Base-by-base conservation (phyloP, 2,329 filamentous ascomycete species). In the Ilyonectria robusta region DNA sequence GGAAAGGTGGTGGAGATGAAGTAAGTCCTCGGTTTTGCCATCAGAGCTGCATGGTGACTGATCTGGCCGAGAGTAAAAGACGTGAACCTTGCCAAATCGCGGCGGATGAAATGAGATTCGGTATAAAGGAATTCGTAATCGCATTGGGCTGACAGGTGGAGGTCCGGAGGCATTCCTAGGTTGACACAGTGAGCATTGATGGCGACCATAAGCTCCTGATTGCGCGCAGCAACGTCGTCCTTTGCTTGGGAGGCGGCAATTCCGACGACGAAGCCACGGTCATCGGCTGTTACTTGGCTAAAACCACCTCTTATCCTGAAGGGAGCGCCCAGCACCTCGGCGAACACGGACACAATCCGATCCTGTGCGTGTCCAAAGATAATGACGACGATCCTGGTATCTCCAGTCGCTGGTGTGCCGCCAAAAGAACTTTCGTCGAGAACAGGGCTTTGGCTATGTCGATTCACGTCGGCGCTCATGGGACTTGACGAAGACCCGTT, bases 71-170 rank as follows among this genome's bases (percentile, higher is more conserved):
- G 83, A 6, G 92, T 91, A 76, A 96, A 91, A 6, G 93, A 93
- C 29, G 94, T 87, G 77, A 95, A 96, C 42, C 94, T 89, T 10
- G 93, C 89, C 51, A 96, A 83, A 76, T 96, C 93, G 63, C 93
- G 87, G 31, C 93, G 89, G 68, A 92, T 90, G 78, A 93, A 93
- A 1, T 91, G 88, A 9, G 87, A 85, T 69, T 91, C 88, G 4
- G 92, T 93, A 82, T 96, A 97, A 21, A 97, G 85, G 73, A 95
- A 96, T 78, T 97, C 94, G 81, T 95, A 96, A 81, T 96, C 93
- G 82, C 92, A 95, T 64, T 87, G 81, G 29, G 88, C 84, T 17
- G 91, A 94, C 26, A 94, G 85, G 51, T 84, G 79, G 44, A 87
- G 78, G 71, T 93, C 89, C n/a, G 91, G 89, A 19, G 90, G 89